phyloP scores from a whole-genome alignment of 2,329 filamentous ascomycete species.

The Aspergillus oerlinghausenensis region DNA sequence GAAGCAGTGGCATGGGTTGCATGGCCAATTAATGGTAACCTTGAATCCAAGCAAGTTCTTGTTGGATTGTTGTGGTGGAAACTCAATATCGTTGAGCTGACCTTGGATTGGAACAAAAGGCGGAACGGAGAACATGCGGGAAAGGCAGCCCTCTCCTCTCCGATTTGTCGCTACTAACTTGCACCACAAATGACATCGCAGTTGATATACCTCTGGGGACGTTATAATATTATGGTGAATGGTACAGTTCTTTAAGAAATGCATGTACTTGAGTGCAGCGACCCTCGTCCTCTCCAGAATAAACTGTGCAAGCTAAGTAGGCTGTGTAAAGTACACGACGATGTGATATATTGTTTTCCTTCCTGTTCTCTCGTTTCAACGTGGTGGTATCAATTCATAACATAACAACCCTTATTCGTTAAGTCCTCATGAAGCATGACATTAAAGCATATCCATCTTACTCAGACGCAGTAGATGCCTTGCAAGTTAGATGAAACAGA shows the following conservation, averaged over 20 bases:
- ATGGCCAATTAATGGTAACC: constrained; percentile 29
- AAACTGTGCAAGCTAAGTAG: not conserved
- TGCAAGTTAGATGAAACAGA: not conserved
- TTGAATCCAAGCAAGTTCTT: constrained; percentile 16
- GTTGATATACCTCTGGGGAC: not conserved
- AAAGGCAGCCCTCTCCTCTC: not conserved
- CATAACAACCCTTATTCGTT: not conserved
- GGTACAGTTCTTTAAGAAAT: not conserved
- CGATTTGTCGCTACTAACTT: not conserved
- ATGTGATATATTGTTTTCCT: not conserved
- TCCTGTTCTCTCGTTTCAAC: not conserved
- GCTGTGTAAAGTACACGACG: not conserved
- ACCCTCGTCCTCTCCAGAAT: not conserved
- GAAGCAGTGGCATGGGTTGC: constrained; percentile 38
- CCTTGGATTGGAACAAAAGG: constrained; percentile 4
- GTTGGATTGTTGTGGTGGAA: constrained; percentile 8
- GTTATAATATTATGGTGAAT: not conserved
- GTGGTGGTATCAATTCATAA: not conserved
- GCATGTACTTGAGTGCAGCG: not conserved
- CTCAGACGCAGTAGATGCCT: not conserved
- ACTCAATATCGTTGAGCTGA: constrained; percentile 5
- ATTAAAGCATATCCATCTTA: not conserved
- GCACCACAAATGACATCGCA: not conserved
- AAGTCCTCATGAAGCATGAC: not conserved
- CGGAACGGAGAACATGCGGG: not conserved